phyloP scores from a whole-genome alignment of 345 rosid species.

The Eucalyptus cladocalyx region DNA sequence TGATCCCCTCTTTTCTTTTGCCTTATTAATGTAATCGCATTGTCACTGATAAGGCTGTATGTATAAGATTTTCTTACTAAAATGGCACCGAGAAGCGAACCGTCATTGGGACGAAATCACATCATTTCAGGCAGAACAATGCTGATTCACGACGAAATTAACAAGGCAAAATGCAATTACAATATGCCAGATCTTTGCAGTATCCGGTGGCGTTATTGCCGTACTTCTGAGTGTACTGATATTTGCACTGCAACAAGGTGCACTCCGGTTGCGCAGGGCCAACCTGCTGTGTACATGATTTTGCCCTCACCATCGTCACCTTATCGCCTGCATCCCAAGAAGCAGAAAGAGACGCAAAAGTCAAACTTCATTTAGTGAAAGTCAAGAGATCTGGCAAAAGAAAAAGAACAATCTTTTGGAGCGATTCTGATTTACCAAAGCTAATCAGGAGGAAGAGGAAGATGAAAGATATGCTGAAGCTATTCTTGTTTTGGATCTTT shows the following conservation, averaged over 20 bases:
- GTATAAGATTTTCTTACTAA: background rate
- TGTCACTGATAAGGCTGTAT: background rate
- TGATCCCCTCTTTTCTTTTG: background rate
- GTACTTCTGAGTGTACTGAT: background rate
- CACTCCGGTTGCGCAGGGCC: background rate
- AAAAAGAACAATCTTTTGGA: background rate
- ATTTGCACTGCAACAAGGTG: background rate
- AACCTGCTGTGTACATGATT: background rate
- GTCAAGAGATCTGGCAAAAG: background rate
- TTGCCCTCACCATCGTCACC: background rate
- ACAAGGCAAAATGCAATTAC: background rate
- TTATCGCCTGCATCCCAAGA: background rate
- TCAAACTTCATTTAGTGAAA: background rate
- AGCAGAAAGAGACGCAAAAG: background rate
- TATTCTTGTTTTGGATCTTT: background rate
- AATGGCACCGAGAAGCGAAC: background rate
- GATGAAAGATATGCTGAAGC: background rate
- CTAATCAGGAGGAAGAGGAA: background rate
- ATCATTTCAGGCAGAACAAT: background rate
- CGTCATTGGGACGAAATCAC: background rate
- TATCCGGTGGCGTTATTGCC: background rate
- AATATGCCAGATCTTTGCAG: background rate
- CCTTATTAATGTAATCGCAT: background rate
- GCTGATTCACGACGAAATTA: background rate
- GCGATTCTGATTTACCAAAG: background rate